Evolutionary conservation across 2,329 filamentous ascomycete genomes (phyloP).

Genomic region (Paecilomyces dactylethromorphus): DNA sequence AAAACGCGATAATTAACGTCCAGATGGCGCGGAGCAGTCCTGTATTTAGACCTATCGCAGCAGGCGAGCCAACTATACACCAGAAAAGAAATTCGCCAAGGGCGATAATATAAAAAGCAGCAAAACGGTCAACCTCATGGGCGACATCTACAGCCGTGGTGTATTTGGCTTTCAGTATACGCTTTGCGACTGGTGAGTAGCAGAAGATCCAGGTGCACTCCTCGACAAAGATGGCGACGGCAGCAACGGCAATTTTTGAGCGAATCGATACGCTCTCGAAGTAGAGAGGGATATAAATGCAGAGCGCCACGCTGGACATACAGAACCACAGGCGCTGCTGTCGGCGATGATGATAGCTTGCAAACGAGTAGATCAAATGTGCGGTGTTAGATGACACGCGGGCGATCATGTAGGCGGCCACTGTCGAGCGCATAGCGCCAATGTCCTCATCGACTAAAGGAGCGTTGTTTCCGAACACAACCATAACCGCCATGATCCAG

Average conservation of each 20-base stretch:
- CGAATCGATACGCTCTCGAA: conserved; percentile 34
- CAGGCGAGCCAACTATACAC: conserved; percentile 43
- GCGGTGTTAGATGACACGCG: conserved; percentile 33
- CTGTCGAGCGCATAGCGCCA: conserved; percentile 39
- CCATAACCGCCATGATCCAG: conserved; percentile 46
- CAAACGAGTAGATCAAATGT: conserved; percentile 40
- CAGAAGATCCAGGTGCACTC: conserved; percentile 40
- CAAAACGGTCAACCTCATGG: conserved; percentile 46
- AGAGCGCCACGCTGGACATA: conserved; percentile 36
- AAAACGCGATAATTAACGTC: conserved; percentile 45
- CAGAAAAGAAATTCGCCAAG: conserved; percentile 46
- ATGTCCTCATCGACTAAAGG: conserved; percentile 38
- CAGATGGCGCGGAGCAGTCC: conserved; percentile 42
- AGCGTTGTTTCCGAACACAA: conserved; percentile 46
- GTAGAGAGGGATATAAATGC: conserved; percentile 41
- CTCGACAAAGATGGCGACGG: conserved; percentile 37
- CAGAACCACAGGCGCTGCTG: conserved; percentile 41
- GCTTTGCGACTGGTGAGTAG: conserved; percentile 41
- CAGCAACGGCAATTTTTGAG: conserved; percentile 38
- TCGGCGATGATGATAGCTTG: conserved; percentile 42
- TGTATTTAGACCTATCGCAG: conserved; percentile 39
- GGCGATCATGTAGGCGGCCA: conserved; percentile 42
- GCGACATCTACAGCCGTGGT: conserved; percentile 45
- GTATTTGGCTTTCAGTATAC: conserved; percentile 36
- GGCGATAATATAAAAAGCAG: conserved; percentile 48